Evolutionary conservation across 305 asterid species (phyloP).

Genomic region (Fraxinus velutina): DNA sequence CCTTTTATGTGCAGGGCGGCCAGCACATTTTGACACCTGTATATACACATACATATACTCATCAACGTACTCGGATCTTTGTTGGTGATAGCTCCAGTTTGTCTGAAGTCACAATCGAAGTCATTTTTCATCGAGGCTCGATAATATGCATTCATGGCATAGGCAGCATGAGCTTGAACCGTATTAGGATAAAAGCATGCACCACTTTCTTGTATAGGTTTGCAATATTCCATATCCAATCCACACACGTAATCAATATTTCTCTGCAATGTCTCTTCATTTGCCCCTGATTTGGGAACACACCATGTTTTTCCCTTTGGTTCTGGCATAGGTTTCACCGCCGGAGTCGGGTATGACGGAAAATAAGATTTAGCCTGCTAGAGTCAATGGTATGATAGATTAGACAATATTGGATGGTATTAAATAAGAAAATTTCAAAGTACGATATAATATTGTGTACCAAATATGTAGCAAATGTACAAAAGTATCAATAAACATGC

Average conservation of each 20-base stretch:
- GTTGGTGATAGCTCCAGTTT: conserved; percentile 30
- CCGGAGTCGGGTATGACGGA: conserved; percentile 21
- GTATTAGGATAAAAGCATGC: conserved; percentile 37
- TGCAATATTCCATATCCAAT: conserved; percentile 33
- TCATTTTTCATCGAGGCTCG: conserved; percentile 28
- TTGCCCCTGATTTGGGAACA: conserved; percentile 29
- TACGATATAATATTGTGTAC: not conserved
- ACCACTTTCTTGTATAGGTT: conserved; percentile 37
- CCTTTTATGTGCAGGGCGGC: not conserved
- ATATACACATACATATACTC: not conserved
- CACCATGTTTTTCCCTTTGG: conserved; percentile 29
- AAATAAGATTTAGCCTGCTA: conserved; percentile 39
- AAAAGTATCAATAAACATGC: conserved; percentile 27
- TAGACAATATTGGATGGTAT: not conserved
- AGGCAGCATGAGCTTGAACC: conserved; percentile 42
- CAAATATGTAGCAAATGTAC: conserved; percentile 35
- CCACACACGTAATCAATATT: conserved; percentile 46
- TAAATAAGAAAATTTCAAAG: not conserved
- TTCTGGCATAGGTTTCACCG: conserved; percentile 14
- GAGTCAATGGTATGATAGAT: not conserved
- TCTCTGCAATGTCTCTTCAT: conserved; percentile 34
- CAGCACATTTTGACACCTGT: not conserved
- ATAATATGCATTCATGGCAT: conserved; percentile 46
- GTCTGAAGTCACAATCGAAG: conserved; percentile 37
- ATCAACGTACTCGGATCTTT: conserved; percentile 37